These are phyloP conservation scores for Chamaecrista fasciculata DNA, from an alignment of 306 rosid genomes.

Conservation along the genomic window DNA sequence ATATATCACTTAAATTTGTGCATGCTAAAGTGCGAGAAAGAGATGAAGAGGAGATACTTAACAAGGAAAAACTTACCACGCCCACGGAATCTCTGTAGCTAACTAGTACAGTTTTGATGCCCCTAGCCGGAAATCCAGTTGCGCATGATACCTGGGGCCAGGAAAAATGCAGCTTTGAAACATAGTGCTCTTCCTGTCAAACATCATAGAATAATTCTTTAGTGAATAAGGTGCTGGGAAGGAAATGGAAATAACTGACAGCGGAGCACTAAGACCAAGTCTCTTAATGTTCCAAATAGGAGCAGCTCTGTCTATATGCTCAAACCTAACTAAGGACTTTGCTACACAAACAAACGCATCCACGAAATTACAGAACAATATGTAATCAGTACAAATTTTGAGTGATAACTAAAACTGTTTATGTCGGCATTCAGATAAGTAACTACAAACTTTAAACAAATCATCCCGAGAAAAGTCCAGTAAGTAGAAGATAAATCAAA, in stretches of 20 bases:
- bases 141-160: conserved; percentile 90
- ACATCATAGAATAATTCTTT: conserved; percentile 8
- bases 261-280: not conserved
- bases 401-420: not conserved
- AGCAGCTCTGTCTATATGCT: not conserved
- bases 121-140: conserved; percentile 73
- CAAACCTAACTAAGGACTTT: not conserved
- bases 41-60: not conserved
- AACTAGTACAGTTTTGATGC: conserved; percentile 60
- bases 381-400: not conserved
- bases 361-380: not conserved
- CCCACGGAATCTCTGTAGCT: conserved; percentile 61
- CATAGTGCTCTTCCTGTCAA: conserved; percentile 79
- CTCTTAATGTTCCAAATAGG: not conserved
- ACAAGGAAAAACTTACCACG: conserved; percentile 42
- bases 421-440: not conserved
- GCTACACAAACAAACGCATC: not conserved
- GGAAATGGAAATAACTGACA: not conserved
- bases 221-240: not conserved
- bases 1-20: not conserved
- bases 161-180: conserved; percentile 67
- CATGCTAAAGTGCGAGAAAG: not conserved
- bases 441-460: not conserved
- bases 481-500: not conserved
- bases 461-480: not conserved